Percentiles rank a stretch among this genome's conserved stretches.
Evolutionary conservation across 2,329 filamentous ascomycete species (phyloP).

Genomic region (Didymella exigua): DNA sequence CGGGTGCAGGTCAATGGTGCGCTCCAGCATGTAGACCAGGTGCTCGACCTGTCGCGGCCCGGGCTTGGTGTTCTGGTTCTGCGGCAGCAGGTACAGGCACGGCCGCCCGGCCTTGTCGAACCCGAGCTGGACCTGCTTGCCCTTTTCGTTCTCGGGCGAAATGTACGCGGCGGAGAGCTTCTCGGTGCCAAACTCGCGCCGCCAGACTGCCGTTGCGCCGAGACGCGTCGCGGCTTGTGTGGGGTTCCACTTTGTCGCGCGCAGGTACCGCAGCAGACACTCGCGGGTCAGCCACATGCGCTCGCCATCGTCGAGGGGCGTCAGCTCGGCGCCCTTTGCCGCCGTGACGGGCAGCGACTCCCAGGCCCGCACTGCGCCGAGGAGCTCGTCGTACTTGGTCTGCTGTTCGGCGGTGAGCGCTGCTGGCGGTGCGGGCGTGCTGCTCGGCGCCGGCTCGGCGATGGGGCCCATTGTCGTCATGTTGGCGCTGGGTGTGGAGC

Average conservation of each 20-base stretch:
- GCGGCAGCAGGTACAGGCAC: slow-evolving; percentile 88
- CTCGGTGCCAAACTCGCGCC: slow-evolving; percentile 84
- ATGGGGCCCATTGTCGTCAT: slow-evolving; percentile 44
- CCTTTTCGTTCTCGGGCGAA: slow-evolving; percentile 91
- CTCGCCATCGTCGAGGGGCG: slow-evolving; percentile 77
- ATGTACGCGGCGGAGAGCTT: slow-evolving; percentile 82
- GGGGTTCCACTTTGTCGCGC: slow-evolving; percentile 86
- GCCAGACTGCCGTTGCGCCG: slow-evolving; percentile 81
- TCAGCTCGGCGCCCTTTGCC: slow-evolving; percentile 61
- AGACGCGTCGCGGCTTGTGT: slow-evolving; percentile 79
- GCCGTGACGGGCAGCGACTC: slow-evolving; percentile 69
- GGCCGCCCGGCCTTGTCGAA: slow-evolving; percentile 86
- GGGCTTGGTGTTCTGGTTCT: slow-evolving; percentile 88
- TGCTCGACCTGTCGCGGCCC: slow-evolving; percentile 89
- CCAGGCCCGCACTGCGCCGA: slow-evolving; percentile 74
- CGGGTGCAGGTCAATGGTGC: slow-evolving; percentile 84
- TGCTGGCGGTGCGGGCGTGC: slow-evolving; percentile 62
- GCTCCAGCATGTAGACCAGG: slow-evolving; percentile 93
- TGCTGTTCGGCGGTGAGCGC: slow-evolving; percentile 77
- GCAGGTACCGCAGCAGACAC: slow-evolving; percentile 89
- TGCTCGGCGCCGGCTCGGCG: slow-evolving; percentile 51
- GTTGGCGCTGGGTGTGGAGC: background rate
- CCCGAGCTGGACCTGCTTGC: slow-evolving; percentile 89
- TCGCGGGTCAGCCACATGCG: slow-evolving; percentile 90
- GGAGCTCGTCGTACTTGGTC: slow-evolving; percentile 78